Evolutionary conservation across 2,329 filamentous ascomycete species (phyloP).

Genomic region (Ascochyta fabae): DNA sequence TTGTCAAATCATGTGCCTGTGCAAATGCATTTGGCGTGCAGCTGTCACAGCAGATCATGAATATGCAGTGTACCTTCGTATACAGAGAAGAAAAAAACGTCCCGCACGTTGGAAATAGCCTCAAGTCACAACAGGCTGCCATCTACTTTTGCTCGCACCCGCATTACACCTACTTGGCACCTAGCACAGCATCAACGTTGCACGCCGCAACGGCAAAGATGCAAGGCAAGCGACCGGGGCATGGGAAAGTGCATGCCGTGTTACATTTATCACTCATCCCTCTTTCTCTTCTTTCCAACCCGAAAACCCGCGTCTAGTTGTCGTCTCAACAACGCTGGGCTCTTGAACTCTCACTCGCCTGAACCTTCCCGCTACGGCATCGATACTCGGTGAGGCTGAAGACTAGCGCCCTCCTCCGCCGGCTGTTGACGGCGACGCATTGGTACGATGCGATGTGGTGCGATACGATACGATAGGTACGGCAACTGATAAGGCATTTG

Average conservation of each 20-base stretch:
- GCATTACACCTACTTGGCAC: background rate
- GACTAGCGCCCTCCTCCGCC: too few species aligned
- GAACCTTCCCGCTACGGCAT: background rate
- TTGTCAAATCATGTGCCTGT: background rate
- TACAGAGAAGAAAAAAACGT: background rate
- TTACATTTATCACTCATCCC: background rate
- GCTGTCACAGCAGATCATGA: background rate
- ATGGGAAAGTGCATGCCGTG: background rate
- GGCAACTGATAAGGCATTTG: too few species aligned
- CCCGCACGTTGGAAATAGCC: background rate
- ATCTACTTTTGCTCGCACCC: background rate
- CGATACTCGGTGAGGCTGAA: too few species aligned
- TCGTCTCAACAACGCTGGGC: background rate
- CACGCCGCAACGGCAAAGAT: background rate
- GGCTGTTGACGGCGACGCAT: too few species aligned
- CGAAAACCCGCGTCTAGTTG: background rate
- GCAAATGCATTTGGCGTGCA: background rate
- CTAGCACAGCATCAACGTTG: background rate
- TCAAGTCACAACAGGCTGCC: background rate
- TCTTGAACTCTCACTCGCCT: background rate
- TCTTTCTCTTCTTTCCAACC: too few species aligned
- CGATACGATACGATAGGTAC: too few species aligned
- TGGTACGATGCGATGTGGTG: too few species aligned
- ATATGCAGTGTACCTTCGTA: background rate
- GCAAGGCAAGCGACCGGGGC: background rate